Conservation (phyloP, 1,139 yeast species). For the Geotrichum phurueaensis region DNA sequence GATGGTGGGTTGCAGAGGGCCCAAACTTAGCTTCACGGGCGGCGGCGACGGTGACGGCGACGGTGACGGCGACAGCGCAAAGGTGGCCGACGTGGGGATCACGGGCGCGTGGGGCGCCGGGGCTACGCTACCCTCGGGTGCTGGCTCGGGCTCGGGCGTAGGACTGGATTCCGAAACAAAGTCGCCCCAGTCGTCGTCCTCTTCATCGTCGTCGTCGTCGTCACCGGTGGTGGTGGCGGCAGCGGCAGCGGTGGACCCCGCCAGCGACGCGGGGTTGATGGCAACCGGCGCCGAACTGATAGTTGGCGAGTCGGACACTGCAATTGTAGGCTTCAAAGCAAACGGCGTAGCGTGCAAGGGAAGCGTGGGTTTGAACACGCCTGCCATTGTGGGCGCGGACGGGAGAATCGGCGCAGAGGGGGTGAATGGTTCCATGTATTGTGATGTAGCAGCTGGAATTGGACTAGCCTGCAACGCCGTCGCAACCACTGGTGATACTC, state of each 20-base stretch:
- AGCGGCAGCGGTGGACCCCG: neutral
- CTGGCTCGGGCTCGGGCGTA: constrained; percentile 27
- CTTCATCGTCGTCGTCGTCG: neutral
- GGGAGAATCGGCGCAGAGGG: neutral
- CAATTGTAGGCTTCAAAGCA: neutral
- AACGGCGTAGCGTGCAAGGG: neutral
- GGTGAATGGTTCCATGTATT: neutral
- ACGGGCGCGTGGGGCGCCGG: constrained; percentile 1
- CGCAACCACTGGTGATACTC: too few species aligned
- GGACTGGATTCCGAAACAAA: constrained; percentile 15
- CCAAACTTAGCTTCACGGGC: constrained; percentile 12
- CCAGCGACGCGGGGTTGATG: neutral
- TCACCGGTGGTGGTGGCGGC: neutral
- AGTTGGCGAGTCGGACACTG: neutral
- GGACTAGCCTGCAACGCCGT: too few species aligned
- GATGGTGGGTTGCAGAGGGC: constrained; percentile 22
- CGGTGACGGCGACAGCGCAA: neutral
- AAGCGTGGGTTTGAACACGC: neutral
- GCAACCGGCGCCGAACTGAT: constrained; percentile 19
- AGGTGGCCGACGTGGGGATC: constrained; percentile 3
- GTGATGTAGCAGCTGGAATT: too few species aligned
- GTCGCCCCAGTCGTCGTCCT: constrained; percentile 25
- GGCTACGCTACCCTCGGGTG: neutral
- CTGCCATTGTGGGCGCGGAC: neutral
- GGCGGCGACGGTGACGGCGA: neutral